Evolutionary conservation across 345 rosid genomes (phyloP).

Genomic region (Angophora floribunda): DNA sequence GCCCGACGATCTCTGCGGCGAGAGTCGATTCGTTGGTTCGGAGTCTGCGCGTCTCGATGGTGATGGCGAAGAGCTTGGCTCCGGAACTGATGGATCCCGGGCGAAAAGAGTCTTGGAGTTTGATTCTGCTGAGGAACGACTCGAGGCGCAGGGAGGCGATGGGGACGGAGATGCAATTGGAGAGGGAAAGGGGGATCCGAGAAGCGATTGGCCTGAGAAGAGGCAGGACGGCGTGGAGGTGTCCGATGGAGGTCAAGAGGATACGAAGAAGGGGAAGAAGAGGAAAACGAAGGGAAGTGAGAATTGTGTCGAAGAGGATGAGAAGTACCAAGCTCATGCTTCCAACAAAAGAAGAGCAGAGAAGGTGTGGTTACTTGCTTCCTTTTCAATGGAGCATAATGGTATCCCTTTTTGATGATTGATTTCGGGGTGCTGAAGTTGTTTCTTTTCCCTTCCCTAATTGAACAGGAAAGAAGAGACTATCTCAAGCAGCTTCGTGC

Average conservation of each 20-base stretch:
- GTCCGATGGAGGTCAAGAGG: neutral
- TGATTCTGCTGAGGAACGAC: conserved; percentile 20
- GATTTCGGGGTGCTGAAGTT: neutral
- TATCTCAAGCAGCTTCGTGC: conserved; percentile 52
- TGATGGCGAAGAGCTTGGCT: neutral
- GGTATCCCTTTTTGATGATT: neutral
- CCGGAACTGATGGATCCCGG: conserved; percentile 7
- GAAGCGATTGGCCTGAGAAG: neutral
- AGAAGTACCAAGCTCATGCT: conserved; percentile 14
- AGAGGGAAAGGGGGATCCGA: neutral
- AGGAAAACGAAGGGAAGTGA: neutral
- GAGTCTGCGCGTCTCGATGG: neutral
- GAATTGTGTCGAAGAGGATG: conserved; percentile 20
- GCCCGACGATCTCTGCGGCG: neutral
- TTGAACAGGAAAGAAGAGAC: conserved; percentile 63
- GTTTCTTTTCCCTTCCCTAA: neutral
- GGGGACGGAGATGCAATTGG: conserved; percentile 9
- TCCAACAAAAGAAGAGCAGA: conserved; percentile 28
- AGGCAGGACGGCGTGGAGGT: neutral
- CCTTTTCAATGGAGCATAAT: neutral
- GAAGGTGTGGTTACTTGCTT: conserved; percentile 24
- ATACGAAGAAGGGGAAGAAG: conserved; percentile 12
- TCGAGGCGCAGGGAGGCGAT: conserved; percentile 8
- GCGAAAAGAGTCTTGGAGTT: conserved; percentile 41
- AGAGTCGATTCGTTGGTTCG: neutral